Evolutionary conservation across 202 grass and related monocot species (phyloP).

Genomic region (Cymbopogon flexuosus): DNA sequence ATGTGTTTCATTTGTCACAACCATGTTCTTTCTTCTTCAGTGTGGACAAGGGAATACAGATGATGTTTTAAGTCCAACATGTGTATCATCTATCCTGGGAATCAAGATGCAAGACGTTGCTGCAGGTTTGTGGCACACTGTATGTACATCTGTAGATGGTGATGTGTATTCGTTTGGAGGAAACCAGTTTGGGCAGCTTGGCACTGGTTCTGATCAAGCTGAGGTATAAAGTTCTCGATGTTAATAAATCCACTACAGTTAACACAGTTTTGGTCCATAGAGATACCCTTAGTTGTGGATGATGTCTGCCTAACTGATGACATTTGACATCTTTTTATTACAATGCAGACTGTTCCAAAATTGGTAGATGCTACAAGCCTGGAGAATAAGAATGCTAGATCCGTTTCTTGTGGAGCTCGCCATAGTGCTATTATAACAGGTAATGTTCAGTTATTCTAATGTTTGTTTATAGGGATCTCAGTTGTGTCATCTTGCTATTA

Average conservation of each 20-base stretch:
- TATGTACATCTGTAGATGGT: conserved; percentile 83
- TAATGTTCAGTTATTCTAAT: conserved; percentile 12
- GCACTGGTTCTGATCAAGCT: conserved; percentile 96
- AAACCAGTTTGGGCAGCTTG: conserved; percentile 96
- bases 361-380: conserved; percentile 75
- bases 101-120: conserved; percentile 77
- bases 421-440: conserved; percentile 97
- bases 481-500: too few species aligned
- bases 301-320: not conserved
- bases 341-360: conserved; percentile 82
- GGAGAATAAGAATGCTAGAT: conserved; percentile 76
- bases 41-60: conserved; percentile 92
- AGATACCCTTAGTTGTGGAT: not conserved
- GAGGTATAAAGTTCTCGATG: conserved; percentile 47
- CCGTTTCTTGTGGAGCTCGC: conserved; percentile 90
- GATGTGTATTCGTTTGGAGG: conserved; percentile 95
- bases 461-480: too few species aligned
- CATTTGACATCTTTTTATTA: conserved; percentile 7
- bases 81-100: conserved; percentile 89
- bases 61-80: conserved; percentile 84
- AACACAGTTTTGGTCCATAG: not conserved
- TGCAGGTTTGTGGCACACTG: conserved; percentile 89
- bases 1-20: conserved; percentile 28
- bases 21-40: conserved; percentile 40
- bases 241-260: not conserved